phyloP scores from a whole-genome alignment of 768 basidiomycete species.

The Boletus rubropictus region DNA sequence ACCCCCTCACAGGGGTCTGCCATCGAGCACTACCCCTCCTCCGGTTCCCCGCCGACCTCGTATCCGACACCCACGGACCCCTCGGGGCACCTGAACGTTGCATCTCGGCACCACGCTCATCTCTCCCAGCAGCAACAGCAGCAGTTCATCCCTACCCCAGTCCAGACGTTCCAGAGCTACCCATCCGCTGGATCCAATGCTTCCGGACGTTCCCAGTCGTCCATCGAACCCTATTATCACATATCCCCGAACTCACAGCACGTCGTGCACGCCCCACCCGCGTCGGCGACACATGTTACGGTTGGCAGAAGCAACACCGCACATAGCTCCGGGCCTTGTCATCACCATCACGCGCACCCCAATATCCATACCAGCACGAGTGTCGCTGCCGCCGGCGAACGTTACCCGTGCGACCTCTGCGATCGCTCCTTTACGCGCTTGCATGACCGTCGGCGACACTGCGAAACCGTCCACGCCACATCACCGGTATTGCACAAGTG shows the following conservation, averaged over 20 bases:
- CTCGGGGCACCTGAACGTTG: slow-evolving; percentile 10
- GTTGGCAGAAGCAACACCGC: slow-evolving; percentile 12
- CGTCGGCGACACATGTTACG: slow-evolving; percentile 11
- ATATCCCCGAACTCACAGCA: slow-evolving; percentile 37
- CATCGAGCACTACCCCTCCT: slow-evolving; percentile 20
- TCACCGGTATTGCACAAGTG: slow-evolving; percentile 64
- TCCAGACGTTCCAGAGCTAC: slow-evolving; percentile 36
- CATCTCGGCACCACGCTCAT: slow-evolving; percentile 16
- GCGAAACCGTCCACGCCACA: slow-evolving; percentile 67
- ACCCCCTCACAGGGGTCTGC: slow-evolving; percentile 12
- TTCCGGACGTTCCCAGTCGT: slow-evolving; percentile 25
- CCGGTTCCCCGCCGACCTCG: slow-evolving; percentile 17
- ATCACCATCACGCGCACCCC: slow-evolving; percentile 4
- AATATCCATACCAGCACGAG: slow-evolving; percentile 14
- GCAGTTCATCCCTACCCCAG: slow-evolving; percentile 47
- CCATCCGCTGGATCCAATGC: slow-evolving; percentile 26
- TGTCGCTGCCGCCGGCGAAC: slow-evolving; percentile 39
- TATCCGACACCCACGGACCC: slow-evolving; percentile 16
- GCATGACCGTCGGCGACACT: slow-evolving; percentile 78
- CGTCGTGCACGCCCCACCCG: slow-evolving; percentile 12
- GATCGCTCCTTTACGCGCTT: slow-evolving; percentile 75
- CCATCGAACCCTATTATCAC: slow-evolving; percentile 36
- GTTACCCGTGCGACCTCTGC: slow-evolving; percentile 68
- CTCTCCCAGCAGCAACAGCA: slow-evolving; percentile 17
- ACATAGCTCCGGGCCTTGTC: slow-evolving; percentile 5